These are phyloP conservation scores for Phalaenopsis equestris DNA, from an alignment of 106 monocot species.

Conservation along the genomic window DNA sequence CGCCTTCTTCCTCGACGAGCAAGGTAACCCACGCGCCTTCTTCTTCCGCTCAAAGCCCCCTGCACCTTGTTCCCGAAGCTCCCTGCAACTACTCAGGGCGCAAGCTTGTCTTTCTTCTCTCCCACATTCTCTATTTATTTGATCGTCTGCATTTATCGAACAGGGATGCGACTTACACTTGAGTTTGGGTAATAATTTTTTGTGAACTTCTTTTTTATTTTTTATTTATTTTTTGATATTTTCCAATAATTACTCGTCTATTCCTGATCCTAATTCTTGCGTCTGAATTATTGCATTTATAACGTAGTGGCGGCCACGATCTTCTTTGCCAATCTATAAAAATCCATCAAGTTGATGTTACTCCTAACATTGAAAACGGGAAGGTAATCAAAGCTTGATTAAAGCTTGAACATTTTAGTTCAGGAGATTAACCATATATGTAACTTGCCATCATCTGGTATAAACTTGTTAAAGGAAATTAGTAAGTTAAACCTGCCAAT, in stretches of 20 bases:
- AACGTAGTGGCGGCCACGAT: conserved; percentile 79
- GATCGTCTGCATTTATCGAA: background rate
- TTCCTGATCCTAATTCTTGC: background rate
- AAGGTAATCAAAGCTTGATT: conserved; percentile 27
- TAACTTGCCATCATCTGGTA: background rate
- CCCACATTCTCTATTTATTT: no score
- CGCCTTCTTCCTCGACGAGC: no score
- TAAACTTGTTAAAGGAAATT: background rate
- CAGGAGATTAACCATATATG: background rate
- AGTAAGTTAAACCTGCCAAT: background rate
- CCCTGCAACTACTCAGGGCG: no score
- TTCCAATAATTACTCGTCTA: background rate
- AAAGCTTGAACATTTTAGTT: background rate
- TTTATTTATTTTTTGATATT: background rate
- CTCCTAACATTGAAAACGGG: conserved; percentile 28
- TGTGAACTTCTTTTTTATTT: background rate
- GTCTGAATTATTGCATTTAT: background rate
- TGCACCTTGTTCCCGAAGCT: no score
- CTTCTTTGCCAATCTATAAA: conserved; percentile 71
- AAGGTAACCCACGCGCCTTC: no score
- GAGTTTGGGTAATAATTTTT: conserved; percentile 56
- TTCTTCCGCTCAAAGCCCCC: no score
- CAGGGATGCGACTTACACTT: conserved; percentile 56
- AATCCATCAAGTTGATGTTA: conserved; percentile 61
- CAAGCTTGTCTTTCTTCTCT: no score